Conservation (phyloP, 2,329 filamentous ascomycete species). For the Trichoderma breve region DNA sequence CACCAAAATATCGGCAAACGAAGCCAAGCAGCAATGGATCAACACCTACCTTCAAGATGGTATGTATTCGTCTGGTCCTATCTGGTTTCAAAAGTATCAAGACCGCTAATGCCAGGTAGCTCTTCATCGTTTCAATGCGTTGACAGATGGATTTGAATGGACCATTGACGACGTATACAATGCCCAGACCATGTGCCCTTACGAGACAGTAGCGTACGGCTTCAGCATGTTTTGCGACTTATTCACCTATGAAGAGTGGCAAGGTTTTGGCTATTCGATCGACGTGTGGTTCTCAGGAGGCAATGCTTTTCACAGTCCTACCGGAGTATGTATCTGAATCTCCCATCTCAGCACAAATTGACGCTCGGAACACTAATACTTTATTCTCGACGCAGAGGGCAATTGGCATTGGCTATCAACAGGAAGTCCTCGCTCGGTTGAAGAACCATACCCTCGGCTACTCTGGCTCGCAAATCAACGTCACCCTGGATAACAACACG, state of each 20-base stretch:
- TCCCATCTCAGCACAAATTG: background rate
- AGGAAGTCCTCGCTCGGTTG: constrained; percentile 70
- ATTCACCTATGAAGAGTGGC: constrained; percentile 74
- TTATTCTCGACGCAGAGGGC: constrained; percentile 47
- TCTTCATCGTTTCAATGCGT: constrained; percentile 55
- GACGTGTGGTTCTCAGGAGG: constrained; percentile 65
- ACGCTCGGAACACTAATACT: background rate
- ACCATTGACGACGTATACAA: constrained; percentile 62
- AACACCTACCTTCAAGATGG: constrained; percentile 62
- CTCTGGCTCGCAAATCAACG: constrained; percentile 61
- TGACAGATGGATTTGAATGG: constrained; percentile 61
- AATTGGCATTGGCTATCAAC: constrained; percentile 70
- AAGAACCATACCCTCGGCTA: constrained; percentile 63
- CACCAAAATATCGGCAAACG: constrained; percentile 49
- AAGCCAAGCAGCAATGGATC: constrained; percentile 59
- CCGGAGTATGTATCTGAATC: constrained; percentile 45
- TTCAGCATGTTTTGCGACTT: constrained; percentile 72
- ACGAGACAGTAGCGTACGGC: constrained; percentile 74
- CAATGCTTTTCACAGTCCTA: constrained; percentile 62
- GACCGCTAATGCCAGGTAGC: constrained; percentile 38
- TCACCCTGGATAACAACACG: constrained; percentile 66
- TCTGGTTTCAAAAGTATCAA: background rate
- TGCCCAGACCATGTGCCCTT: constrained; percentile 70
- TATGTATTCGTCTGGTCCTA: constrained; percentile 22
- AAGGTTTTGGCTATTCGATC: constrained; percentile 67